Evolutionary conservation across 75 land plant species (phyloP).

Genomic region (Selaginella moellendorffii): DNA sequence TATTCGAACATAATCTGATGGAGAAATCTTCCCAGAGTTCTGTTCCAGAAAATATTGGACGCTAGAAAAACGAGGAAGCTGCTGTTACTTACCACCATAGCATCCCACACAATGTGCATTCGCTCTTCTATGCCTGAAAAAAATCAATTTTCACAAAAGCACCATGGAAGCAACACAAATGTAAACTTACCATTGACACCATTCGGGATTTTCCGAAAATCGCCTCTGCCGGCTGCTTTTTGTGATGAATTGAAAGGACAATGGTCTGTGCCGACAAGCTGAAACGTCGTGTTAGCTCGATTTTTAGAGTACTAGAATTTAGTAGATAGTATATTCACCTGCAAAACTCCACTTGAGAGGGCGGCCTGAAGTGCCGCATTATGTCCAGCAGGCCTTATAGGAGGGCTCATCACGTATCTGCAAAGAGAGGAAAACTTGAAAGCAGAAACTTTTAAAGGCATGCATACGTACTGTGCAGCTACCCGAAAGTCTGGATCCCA

Average conservation of each 20-base stretch:
- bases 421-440: too few relatives aligned
- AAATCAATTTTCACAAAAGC: neutral
- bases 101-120: slow-evolving; percentile 90
- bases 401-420: slow-evolving; percentile 99
- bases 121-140: slow-evolving; percentile 85
- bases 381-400: slow-evolving; percentile 80
- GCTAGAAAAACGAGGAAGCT: too few relatives aligned
- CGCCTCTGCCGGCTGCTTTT: slow-evolving; percentile 67
- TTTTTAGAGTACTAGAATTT: too few relatives aligned
- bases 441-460: too few relatives aligned
- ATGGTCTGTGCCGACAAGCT: slow-evolving; percentile 97
- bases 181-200: slow-evolving; percentile 79
- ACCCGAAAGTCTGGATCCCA: slow-evolving; percentile 77
- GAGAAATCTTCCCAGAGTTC: slow-evolving; percentile 76
- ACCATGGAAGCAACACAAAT: too few relatives aligned
- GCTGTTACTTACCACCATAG: slow-evolving; percentile 93
- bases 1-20: slow-evolving; percentile 69
- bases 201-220: slow-evolving; percentile 92
- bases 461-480: slow-evolving; percentile 57
- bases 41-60: too few relatives aligned
- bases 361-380: slow-evolving; percentile 79
- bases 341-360: slow-evolving; percentile 70
- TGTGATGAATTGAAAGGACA: slow-evolving; percentile 84
- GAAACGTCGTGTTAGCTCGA: too few relatives aligned
- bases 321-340: slow-evolving; percentile 46